These are phyloP conservation scores for Exophiala xenobiotica DNA, from an alignment of 2,329 filamentous ascomycete genomes.

Conservation along the genomic window DNA sequence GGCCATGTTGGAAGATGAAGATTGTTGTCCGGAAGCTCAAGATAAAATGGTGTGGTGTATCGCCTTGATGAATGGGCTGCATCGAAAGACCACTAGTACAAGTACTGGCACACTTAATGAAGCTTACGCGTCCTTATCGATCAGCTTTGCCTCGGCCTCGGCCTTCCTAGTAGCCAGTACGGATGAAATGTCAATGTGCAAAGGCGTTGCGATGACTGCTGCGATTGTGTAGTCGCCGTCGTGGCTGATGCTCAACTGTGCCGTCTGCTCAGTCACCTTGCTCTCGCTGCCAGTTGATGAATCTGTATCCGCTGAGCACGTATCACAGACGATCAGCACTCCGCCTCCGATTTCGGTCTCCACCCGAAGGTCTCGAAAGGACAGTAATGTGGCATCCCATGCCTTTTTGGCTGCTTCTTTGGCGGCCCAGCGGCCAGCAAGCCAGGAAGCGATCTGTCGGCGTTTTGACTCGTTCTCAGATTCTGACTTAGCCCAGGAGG, in stretches of 20 bases:
- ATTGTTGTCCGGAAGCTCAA: not conserved
- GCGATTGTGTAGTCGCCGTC: slow-evolving; percentile 74
- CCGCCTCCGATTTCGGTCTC: slow-evolving; percentile 23
- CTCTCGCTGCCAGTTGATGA: slow-evolving; percentile 11
- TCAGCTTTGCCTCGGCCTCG: slow-evolving; percentile 17
- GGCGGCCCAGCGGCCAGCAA: slow-evolving; percentile 62
- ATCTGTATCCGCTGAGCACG: slow-evolving; percentile 17
- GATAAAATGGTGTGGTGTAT: not conserved
- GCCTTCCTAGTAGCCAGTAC: slow-evolving; percentile 12
- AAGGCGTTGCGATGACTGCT: slow-evolving; percentile 40
- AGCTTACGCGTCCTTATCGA: not conserved
- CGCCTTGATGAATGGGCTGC: not conserved
- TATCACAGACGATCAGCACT: slow-evolving; percentile 30
- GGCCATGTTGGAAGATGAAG: not conserved
- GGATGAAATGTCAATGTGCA: slow-evolving; percentile 25
- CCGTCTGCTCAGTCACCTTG: slow-evolving; percentile 52
- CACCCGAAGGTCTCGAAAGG: slow-evolving; percentile 62
- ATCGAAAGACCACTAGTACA: no score
- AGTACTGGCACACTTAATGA: not conserved
- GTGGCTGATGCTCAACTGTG: slow-evolving; percentile 78
- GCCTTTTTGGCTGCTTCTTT: slow-evolving; percentile 77
- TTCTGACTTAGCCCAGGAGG: slow-evolving; percentile 6
- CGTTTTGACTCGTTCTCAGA: slow-evolving; percentile 8
- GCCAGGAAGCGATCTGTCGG: slow-evolving; percentile 32
- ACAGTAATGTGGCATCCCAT: slow-evolving; percentile 58